A percentile compares a stretch with the other conserved stretches of the same genome.
These are phyloP conservation scores for Auricularia sp. DNA, from an alignment of 768 basidiomycete species.

Conservation along the genomic window DNA sequence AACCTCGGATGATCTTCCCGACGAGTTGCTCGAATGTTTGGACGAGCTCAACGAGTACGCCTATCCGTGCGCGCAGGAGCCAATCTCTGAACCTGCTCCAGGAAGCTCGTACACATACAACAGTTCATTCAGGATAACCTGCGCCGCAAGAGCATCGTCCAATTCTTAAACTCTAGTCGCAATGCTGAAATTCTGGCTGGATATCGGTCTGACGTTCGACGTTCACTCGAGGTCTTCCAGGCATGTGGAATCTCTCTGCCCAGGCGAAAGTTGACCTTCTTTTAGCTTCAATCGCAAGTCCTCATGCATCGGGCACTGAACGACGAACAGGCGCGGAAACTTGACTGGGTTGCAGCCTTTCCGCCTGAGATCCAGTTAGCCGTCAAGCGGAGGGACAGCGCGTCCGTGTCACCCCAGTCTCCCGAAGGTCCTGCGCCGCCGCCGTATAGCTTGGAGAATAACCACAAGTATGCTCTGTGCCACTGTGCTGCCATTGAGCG, in stretches of 20 bases:
- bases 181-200: not conserved
- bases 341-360: not conserved
- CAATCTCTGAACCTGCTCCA: not conserved
- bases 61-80: not conserved
- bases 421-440: not conserved
- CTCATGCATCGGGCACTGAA: not conserved
- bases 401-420: not conserved
- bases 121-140: not conserved
- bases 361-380: not conserved
- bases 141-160: not conserved
- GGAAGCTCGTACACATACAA: not conserved
- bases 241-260: not conserved
- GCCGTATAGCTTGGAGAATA: not conserved
- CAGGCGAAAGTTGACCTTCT: not conserved
- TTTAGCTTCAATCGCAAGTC: not conserved
- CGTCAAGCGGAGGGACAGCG: not conserved
- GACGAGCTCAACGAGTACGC: not conserved
- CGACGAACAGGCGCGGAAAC: not conserved
- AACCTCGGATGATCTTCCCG: not conserved
- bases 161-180: not conserved
- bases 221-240: not conserved
- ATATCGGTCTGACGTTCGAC: not conserved
- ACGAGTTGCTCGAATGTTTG: not conserved
- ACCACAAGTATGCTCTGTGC: no score
- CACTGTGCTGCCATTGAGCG: not conserved